These are phyloP conservation scores for Coccomyxa sp. DNA, from an alignment of 139 green algal genomes.

Conservation along the genomic window DNA sequence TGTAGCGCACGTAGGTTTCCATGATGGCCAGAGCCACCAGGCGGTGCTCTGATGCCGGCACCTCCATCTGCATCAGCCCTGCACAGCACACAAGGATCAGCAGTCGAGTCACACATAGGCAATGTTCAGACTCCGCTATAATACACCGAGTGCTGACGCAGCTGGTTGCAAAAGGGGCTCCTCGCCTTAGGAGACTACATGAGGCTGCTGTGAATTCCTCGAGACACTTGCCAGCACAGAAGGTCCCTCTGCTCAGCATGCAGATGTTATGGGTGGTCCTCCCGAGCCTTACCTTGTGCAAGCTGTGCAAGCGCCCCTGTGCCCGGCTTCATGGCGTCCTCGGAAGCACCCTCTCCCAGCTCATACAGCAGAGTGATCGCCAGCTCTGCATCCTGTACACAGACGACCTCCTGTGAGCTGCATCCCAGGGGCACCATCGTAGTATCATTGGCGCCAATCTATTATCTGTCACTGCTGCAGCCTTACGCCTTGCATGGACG, in stretches of 20 bases:
- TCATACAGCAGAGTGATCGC: constrained; percentile 76
- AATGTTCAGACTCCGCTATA: background rate
- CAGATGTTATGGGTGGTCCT: no score
- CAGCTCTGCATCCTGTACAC: constrained; percentile 52
- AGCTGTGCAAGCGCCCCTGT: constrained; percentile 51
- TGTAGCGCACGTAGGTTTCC: constrained; percentile 61
- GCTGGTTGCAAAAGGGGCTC: no score
- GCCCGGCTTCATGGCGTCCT: constrained; percentile 55
- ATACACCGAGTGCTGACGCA: no score
- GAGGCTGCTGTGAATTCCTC: no score
- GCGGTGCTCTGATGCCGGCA: constrained; percentile 50
- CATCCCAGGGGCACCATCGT: no score
- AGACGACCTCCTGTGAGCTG: background rate
- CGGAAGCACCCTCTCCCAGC: constrained; percentile 74
- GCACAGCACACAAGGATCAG: constrained; percentile 5
- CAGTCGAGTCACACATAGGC: background rate
- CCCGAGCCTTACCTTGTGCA: constrained; percentile 18
- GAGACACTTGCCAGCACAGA: no score
- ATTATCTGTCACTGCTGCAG: no score
- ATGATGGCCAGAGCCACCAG: constrained; percentile 72
- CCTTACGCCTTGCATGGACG: no score
- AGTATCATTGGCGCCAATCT: no score
- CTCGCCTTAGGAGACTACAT: no score
- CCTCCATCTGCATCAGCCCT: constrained; percentile 46
- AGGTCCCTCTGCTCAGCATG: no score